Evolutionary conservation across 768 basidiomycete genomes (phyloP), one percentile per base, ranked within the genome.

Genomic region (Paxillus ammoniavirescens): DNA sequence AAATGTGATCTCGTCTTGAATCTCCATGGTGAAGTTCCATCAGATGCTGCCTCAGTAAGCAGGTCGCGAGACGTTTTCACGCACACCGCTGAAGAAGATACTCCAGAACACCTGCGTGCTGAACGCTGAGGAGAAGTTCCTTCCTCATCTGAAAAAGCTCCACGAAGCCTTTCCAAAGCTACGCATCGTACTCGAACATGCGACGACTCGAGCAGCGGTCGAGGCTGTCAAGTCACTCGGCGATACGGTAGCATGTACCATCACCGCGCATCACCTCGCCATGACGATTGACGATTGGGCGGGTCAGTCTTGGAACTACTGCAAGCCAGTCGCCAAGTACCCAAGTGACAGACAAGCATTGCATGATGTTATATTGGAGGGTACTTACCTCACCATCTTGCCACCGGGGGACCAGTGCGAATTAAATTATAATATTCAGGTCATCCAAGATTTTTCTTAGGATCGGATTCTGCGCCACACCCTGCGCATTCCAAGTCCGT

Each of bases 231-330:
- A 89, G 72, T 73, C 77, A 42, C 81, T 85, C 55, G 94, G 83
- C 1, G 74, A 76, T 60, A 97, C 87, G 17, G 94, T 99, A 40
- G 96, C 86, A 17, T 98, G 97, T 70, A 91, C 93, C 8, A 98
- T 99, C 71, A 99, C 97, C 2, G 90, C 95, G 1, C 97, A 99
- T 71, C 97, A 99, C 68, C 83, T 99, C 42, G 85, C 82, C 28
- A 79, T 99, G 46, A 97, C 91, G 6, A 92, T 98, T 4, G 96
- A 99, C 71, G 91, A 94, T 61, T 98, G 95, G 86, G 94, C 94
- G 2, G 92, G 94, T 2, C 93, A 98, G 69, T 83, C 91, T 2
- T 93, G 90, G 82, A 83, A 96, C 65, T 99, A 89, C 73, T 98
- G 97, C 78, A 99, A 98, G 71, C 97, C 97, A 0, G 89, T 99